Evolutionary conservation across 768 basidiomycete species (phyloP).

Genomic region (Lactarius sanguifluus): DNA sequence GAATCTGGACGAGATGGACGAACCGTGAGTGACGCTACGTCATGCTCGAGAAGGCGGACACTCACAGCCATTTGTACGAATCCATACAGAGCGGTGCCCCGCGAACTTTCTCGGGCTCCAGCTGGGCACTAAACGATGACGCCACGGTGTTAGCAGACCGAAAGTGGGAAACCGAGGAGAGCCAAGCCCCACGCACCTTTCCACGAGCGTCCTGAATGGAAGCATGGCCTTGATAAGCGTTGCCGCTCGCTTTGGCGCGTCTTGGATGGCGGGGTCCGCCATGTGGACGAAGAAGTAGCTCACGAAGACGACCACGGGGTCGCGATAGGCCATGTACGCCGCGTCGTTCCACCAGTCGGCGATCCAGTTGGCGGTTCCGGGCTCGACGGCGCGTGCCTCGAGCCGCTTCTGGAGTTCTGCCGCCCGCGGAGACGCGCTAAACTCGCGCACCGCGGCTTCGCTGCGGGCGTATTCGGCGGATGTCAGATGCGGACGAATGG

Average conservation of each 20-base stretch:
- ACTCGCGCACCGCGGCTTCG: conserved; percentile 56
- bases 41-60: not conserved
- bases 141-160: conserved; percentile 3
- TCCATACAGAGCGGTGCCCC: conserved; percentile 82
- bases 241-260: conserved; percentile 74
- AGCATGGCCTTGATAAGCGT: conserved; percentile 81
- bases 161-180: not conserved
- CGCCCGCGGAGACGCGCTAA: conserved; percentile 67
- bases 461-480: conserved; percentile 61
- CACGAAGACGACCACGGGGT: conserved; percentile 88
- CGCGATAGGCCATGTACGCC: conserved; percentile 85
- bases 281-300: conserved; percentile 95
- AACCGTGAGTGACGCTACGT: not conserved
- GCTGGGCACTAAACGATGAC: conserved; percentile 49
- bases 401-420: conserved; percentile 76
- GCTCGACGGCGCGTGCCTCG: conserved; percentile 65
- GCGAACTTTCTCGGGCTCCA: conserved; percentile 86
- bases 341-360: conserved; percentile 97
- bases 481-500: conserved; percentile 74
- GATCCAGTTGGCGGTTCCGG: conserved; percentile 73
- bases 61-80: conserved; percentile 92
- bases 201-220: conserved; percentile 79
- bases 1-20: conserved; percentile 53
- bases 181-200: conserved; percentile 53
- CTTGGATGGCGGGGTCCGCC: conserved; percentile 54